These are phyloP conservation scores for Diaporthe vaccinii DNA, from an alignment of 2,329 filamentous ascomycete genomes.

Conservation along the genomic window DNA sequence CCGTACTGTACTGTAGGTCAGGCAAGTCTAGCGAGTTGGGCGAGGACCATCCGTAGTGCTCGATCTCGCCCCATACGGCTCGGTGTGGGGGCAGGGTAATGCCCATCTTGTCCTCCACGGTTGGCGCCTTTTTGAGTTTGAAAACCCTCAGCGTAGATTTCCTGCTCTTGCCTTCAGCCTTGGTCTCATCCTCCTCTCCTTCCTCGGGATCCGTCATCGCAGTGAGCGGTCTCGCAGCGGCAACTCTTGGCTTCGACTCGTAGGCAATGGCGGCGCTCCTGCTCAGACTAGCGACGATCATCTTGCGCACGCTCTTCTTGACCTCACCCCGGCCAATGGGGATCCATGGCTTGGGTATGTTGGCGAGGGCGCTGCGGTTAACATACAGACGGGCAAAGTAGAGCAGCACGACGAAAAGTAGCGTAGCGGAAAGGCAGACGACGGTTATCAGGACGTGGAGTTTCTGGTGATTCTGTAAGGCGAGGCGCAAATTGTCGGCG, in stretches of 20 bases:
- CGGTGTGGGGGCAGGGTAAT: conserved; percentile 64
- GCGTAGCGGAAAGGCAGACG: conserved; percentile 80
- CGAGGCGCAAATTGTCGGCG: conserved; percentile 84
- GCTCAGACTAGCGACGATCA: conserved; percentile 80
- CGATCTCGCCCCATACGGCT: conserved; percentile 84
- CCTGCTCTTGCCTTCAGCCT: conserved; percentile 31
- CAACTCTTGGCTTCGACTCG: conserved; percentile 78
- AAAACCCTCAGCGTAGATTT: conserved; percentile 45
- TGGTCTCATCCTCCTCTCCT: conserved; percentile 3
- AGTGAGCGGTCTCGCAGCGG: conserved; percentile 45
- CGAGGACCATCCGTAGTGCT: conserved; percentile 90
- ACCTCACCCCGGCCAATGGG: conserved; percentile 90
- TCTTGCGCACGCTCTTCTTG: conserved; percentile 77
- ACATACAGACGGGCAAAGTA: conserved; percentile 90
- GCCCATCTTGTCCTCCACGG: conserved; percentile 54
- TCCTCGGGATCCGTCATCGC: conserved; percentile 40
- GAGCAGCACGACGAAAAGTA: conserved; percentile 78
- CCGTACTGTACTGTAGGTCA: conserved; percentile 84
- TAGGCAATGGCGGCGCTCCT: conserved; percentile 86
- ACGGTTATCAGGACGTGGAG: conserved; percentile 89
- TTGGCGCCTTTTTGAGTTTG: conserved; percentile 53
- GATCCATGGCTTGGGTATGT: conserved; percentile 89
- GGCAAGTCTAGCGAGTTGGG: conserved; percentile 81
- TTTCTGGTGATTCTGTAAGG: conserved; percentile 73
- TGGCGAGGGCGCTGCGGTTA: conserved; percentile 81